A percentile compares a stretch with the other conserved stretches of the same genome.
Conservation (phyloP, 306 rosid species). For the Luffa aegyptiaca region DNA sequence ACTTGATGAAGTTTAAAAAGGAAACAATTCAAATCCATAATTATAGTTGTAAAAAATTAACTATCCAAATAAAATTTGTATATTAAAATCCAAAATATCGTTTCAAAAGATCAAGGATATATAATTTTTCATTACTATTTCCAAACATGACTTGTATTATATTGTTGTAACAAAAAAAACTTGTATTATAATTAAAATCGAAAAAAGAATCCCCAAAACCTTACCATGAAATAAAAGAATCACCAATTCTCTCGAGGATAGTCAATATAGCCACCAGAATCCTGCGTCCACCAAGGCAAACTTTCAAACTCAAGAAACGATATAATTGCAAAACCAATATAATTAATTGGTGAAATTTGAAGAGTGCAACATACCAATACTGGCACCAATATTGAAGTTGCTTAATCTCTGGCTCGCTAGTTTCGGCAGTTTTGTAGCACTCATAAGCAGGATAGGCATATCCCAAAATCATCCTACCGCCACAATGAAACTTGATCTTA, state of each 20-base stretch:
- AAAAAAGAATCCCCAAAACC: slow-evolving; percentile 16
- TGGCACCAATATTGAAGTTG: slow-evolving; percentile 93
- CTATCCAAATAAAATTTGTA: not conserved
- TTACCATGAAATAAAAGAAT: slow-evolving; percentile 80
- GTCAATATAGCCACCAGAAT: slow-evolving; percentile 87
- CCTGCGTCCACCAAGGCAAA: slow-evolving; percentile 34
- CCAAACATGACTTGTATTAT: not conserved
- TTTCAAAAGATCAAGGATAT: not conserved
- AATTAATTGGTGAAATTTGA: not conserved
- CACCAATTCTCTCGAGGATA: slow-evolving; percentile 68
- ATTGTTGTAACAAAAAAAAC: not conserved
- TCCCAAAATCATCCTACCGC: slow-evolving; percentile 71
- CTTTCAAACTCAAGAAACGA: not conserved
- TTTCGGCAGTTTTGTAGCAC: slow-evolving; percentile 81
- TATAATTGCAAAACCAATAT: not conserved
- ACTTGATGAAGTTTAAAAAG: not conserved
- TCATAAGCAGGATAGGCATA: slow-evolving; percentile 94
- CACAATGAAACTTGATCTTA: not conserved
- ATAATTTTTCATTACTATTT: not conserved
- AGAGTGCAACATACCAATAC: slow-evolving; percentile 45
- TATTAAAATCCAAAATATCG: not conserved
- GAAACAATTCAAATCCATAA: not conserved
- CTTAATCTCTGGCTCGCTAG: slow-evolving; percentile 69
- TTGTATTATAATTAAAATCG: not conserved
- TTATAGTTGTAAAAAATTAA: not conserved